Evolutionary conservation across 2,329 filamentous ascomycete genomes (phyloP), one percentile per base, ranked within the genome.

Genomic region (Scedosporium dehoogii): DNA sequence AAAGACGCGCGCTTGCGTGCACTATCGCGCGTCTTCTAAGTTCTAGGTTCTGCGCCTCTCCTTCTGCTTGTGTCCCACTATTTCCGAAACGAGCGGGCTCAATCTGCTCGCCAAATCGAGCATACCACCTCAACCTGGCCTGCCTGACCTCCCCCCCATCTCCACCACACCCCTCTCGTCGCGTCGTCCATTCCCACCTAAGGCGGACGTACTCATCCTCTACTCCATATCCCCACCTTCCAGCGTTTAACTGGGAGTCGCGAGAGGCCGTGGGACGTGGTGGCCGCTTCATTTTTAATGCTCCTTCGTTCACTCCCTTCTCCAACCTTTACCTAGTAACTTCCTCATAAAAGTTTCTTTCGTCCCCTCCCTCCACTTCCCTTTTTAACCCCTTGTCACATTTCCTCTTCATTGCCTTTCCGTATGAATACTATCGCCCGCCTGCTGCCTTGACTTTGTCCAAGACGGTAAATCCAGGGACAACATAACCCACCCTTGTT

Each of bases 1-100:
- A 38, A 62, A 59, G 46, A 66, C 63, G 64, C 64, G 64, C 65
- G 65, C 63, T 61, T 64, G 65, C 58, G 62, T 44, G 38, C 38
- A 21, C 56, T 44, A 62, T 62, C 27, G 48, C 63, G 55, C 62
- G 57, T 60, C 42, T 21, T 60, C 62, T 21, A 51, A 57, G 18
- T 58, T 27, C 27, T 33, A 27, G 27, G 23, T 55, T 18, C 55
- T 14, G 58, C 16, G 16, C 42, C 48, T 55, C 2, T 29, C 12
- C 12, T 46, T 59, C 25, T 55, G 56, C n/a, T 51, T 62, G 56
- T 33, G 42, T 58, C 27, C 63, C 55, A 56, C 46, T 63, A 44
- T 61, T 57, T 25, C 38, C 46, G 53, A 46, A 14, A 53, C 61
- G 62, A 63, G 60, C 60, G 23, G 33, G 59, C 42, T 41, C 42